A percentile compares a stretch with the other conserved stretches of the same genome.
Evolutionary conservation across 1,284 basidiomycete species (phyloP).

Genomic region (Leucoagaricus sp.): DNA sequence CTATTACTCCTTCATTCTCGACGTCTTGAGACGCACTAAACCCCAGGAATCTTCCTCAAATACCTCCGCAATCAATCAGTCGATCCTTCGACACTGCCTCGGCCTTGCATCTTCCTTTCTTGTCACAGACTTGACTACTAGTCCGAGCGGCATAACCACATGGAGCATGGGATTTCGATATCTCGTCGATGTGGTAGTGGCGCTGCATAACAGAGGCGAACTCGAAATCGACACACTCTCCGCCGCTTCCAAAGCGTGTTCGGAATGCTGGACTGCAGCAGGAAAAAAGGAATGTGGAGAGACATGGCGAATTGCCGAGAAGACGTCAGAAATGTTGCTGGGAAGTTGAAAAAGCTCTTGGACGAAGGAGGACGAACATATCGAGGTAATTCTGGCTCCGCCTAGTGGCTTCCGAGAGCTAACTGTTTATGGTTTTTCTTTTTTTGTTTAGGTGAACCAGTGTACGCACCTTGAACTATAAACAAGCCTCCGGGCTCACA

Average conservation of each 20-base stretch:
- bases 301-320: constrained; percentile 62
- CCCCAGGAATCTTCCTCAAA: neutral
- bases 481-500: neutral
- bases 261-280: constrained; percentile 77
- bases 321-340: constrained; percentile 58
- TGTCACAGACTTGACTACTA: constrained; percentile 68
- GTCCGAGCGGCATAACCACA: constrained; percentile 52
- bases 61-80: constrained; percentile 44
- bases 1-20: constrained; percentile 59
- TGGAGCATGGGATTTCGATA: constrained; percentile 70
- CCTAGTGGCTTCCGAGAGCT: neutral
- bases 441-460: constrained; percentile 47
- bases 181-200: constrained; percentile 69
- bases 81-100: constrained; percentile 61
- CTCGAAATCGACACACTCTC: constrained; percentile 73
- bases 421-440: neutral
- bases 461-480: constrained; percentile 57
- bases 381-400: constrained; percentile 31
- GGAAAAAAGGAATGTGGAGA: constrained; percentile 64
- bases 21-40: constrained; percentile 49
- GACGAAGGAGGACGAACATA: constrained; percentile 71
- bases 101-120: constrained; percentile 74
- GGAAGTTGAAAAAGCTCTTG: constrained; percentile 61
- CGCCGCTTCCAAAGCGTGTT: constrained; percentile 73
- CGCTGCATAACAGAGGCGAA: constrained; percentile 61